phyloP scores from a whole-genome alignment of 331 rosid genomes.

The Dryas integrifolia region DNA sequence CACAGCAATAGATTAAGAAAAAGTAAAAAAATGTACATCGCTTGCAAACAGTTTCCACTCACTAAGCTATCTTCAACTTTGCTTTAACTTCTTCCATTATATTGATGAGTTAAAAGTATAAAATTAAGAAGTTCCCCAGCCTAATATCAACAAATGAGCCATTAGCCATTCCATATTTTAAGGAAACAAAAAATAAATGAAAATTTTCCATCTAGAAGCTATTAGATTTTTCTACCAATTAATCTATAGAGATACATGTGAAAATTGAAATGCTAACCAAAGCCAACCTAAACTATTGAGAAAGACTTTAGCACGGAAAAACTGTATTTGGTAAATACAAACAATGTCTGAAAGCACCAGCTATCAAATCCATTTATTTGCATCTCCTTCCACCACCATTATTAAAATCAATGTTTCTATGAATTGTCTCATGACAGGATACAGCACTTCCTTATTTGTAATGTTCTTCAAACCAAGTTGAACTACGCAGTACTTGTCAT shows the following conservation, averaged over 20 bases:
- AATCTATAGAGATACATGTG: neutral
- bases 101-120: neutral
- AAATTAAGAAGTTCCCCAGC: neutral
- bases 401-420: neutral
- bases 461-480: neutral
- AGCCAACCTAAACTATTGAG: neutral
- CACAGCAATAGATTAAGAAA: neutral
- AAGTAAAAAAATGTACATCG: neutral
- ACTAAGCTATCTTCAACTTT: neutral
- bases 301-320: neutral
- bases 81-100: neutral
- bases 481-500: neutral
- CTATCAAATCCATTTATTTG: neutral
- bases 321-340: neutral
- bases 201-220: neutral
- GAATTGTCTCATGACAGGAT: neutral
- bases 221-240: neutral
- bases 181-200: neutral
- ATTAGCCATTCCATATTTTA: neutral
- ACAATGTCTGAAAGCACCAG: neutral
- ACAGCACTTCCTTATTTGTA: neutral
- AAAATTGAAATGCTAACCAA: neutral
- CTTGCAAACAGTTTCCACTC: neutral
- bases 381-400: neutral
- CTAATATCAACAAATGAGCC: neutral